A percentile compares a stretch with the other conserved stretches of the same genome.
These are phyloP conservation scores for Ustilaginoidea virens DNA, from an alignment of 2,329 filamentous ascomycete genomes.

Conservation along the genomic window DNA sequence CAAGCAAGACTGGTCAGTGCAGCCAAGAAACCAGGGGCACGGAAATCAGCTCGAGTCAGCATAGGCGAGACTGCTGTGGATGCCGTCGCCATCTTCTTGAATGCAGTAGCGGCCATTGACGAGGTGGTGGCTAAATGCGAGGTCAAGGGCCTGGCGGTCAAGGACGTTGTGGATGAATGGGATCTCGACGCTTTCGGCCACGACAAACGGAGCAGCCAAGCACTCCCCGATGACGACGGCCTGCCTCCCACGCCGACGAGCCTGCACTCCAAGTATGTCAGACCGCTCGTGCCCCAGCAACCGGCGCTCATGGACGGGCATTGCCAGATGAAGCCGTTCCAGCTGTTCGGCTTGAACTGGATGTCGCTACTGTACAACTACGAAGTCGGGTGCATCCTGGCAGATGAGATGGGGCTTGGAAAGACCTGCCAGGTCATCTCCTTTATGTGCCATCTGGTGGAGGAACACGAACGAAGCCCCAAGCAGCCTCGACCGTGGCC, in stretches of 20 bases:
- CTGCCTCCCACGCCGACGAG: slow-evolving; percentile 28
- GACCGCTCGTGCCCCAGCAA: slow-evolving; percentile 40
- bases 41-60: slow-evolving; percentile 28
- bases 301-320: slow-evolving; percentile 64
- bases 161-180: slow-evolving; percentile 30
- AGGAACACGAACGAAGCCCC: slow-evolving; percentile 32
- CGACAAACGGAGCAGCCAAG: slow-evolving; percentile 16
- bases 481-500: slow-evolving; percentile 37
- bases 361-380: slow-evolving; percentile 69
- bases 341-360: slow-evolving; percentile 92
- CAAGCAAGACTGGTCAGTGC: slow-evolving; percentile 50
- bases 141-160: slow-evolving; percentile 44
- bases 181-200: slow-evolving; percentile 32
- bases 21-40: slow-evolving; percentile 29
- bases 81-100: slow-evolving; percentile 53
- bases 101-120: slow-evolving; percentile 71
- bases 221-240: slow-evolving; percentile 17
- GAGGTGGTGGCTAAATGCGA: slow-evolving; percentile 66
- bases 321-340: slow-evolving; percentile 78
- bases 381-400: slow-evolving; percentile 74
- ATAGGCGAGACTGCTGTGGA: slow-evolving; percentile 38
- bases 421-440: slow-evolving; percentile 97
- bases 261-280: slow-evolving; percentile 16
- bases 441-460: slow-evolving; percentile 70
- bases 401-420: slow-evolving; percentile 92